Percentiles rank a stretch among this genome's conserved stretches.
Conservation (phyloP, 768 basidiomycete genomes). For the Mycena albidolilacea region DNA sequence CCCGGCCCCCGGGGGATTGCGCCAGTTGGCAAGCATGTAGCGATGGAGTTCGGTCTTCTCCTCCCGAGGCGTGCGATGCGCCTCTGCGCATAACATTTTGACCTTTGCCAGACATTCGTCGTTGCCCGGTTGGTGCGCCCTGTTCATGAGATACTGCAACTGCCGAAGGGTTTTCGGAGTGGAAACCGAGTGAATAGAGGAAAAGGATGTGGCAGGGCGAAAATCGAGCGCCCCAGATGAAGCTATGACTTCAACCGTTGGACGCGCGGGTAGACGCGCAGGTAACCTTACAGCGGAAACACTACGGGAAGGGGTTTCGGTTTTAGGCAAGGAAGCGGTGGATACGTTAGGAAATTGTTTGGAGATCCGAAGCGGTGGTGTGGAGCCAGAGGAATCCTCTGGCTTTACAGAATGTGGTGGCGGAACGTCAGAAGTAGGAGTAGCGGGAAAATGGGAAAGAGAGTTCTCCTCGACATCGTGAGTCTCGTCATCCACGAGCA, state of each 20-base stretch:
- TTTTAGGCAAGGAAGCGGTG: not conserved
- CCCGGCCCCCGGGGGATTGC: slow-evolving; percentile 57
- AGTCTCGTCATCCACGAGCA: slow-evolving; percentile 31
- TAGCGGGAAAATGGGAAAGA: slow-evolving; percentile 1
- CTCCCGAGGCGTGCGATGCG: slow-evolving; percentile 60
- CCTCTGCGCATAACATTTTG: slow-evolving; percentile 62
- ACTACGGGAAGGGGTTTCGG: not conserved
- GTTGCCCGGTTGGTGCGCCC: slow-evolving; percentile 60
- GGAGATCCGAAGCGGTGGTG: not conserved
- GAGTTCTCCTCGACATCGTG: slow-evolving; percentile 5
- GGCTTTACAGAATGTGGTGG: not conserved
- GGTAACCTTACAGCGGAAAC: slow-evolving; percentile 9
- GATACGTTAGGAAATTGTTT: not conserved
- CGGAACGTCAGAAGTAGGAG: not conserved
- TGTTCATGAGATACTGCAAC: slow-evolving; percentile 58
- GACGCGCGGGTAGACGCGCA: slow-evolving; percentile 31
- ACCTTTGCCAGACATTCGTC: slow-evolving; percentile 57
- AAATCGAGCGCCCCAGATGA: slow-evolving; percentile 29
- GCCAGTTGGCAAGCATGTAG: slow-evolving; percentile 60
- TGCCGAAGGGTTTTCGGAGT: slow-evolving; percentile 56
- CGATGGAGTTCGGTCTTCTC: slow-evolving; percentile 61
- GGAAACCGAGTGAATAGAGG: slow-evolving; percentile 34
- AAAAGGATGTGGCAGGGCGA: slow-evolving; percentile 7
- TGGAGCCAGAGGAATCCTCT: slow-evolving; percentile 19
- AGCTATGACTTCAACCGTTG: slow-evolving; percentile 34